Percentiles rank a stretch among this genome's conserved stretches.
phyloP scores from a whole-genome alignment of 2,329 filamentous ascomycete species.

The Diaporthe humulicola region DNA sequence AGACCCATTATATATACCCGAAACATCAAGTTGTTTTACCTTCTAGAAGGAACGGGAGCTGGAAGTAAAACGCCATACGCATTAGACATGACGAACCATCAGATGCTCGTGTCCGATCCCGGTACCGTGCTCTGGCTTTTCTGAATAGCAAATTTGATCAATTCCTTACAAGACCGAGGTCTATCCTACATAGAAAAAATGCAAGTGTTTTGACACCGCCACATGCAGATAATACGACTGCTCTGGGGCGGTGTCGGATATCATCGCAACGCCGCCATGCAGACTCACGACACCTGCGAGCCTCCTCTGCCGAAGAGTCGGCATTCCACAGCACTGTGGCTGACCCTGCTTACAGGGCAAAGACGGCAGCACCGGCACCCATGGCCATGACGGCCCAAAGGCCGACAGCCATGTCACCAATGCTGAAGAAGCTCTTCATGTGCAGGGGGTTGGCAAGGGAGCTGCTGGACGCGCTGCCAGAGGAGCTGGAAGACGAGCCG shows the following conservation, averaged over 20 bases:
- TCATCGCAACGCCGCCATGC: conserved; percentile 39
- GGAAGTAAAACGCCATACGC: conserved; percentile 10
- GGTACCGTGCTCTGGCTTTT: background rate
- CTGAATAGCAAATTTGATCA: conserved; percentile 31
- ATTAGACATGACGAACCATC: background rate
- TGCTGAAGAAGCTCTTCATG: conserved; percentile 55
- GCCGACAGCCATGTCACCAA: conserved; percentile 63
- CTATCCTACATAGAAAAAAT: conserved; percentile 38
- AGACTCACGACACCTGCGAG: conserved; percentile 1
- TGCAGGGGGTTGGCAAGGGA: conserved; percentile 54
- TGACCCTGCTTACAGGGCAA: conserved; percentile 60
- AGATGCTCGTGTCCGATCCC: background rate
- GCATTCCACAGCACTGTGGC: background rate
- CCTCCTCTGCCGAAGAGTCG: background rate
- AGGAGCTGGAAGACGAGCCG: conserved; percentile 44
- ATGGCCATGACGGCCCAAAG: conserved; percentile 66
- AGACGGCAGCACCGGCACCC: conserved; percentile 65
- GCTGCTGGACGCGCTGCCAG: conserved; percentile 47
- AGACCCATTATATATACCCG: background rate
- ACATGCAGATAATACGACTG: background rate
- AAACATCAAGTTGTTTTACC: background rate
- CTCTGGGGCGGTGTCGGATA: conserved; percentile 38
- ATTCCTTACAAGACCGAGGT: conserved; percentile 35
- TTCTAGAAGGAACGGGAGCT: background rate
- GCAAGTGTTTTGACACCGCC: conserved; percentile 39